phyloP scores from a whole-genome alignment of 768 basidiomycete species.

The Psilocybe subaeruginosa region DNA sequence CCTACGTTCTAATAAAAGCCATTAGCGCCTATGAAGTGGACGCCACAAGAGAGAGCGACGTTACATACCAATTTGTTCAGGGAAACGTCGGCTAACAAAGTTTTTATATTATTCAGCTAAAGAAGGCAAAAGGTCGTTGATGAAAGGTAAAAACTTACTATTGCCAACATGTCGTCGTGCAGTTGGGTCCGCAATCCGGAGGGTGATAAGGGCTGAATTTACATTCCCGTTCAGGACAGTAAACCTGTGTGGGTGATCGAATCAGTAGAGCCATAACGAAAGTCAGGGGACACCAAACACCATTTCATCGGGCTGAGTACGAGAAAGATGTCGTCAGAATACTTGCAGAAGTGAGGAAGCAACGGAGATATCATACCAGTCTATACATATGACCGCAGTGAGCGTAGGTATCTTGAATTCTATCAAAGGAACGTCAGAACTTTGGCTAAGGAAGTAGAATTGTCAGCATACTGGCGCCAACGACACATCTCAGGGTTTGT shows the following conservation, averaged over 20 bases:
- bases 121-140: constrained; percentile 8
- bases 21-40: constrained; percentile 10
- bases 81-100: constrained; percentile 63
- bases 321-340: constrained; percentile 1
- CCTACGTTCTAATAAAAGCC: constrained; percentile 15
- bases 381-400: constrained; percentile 57
- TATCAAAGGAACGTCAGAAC: constrained; percentile 31
- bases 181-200: constrained; percentile 57
- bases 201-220: constrained; percentile 74
- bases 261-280: constrained; percentile 14
- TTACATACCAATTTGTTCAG: constrained; percentile 62
- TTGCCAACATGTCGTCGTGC: constrained; percentile 72
- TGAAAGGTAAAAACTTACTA: constrained; percentile 51
- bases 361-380: constrained; percentile 42
- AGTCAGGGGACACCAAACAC: constrained; percentile 33
- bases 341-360: background rate
- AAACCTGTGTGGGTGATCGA: constrained; percentile 44
- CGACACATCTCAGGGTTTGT: constrained; percentile 56
- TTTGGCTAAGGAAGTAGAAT: constrained; percentile 9
- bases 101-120: constrained; percentile 7
- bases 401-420: constrained; percentile 67
- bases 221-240: constrained; percentile 67
- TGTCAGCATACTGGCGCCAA: constrained; percentile 63
- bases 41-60: background rate
- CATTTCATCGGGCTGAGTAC: constrained; percentile 59